These are phyloP conservation scores for Acanthochlamys bracteata DNA, from an alignment of 106 monocot genomes.

Conservation along the genomic window DNA sequence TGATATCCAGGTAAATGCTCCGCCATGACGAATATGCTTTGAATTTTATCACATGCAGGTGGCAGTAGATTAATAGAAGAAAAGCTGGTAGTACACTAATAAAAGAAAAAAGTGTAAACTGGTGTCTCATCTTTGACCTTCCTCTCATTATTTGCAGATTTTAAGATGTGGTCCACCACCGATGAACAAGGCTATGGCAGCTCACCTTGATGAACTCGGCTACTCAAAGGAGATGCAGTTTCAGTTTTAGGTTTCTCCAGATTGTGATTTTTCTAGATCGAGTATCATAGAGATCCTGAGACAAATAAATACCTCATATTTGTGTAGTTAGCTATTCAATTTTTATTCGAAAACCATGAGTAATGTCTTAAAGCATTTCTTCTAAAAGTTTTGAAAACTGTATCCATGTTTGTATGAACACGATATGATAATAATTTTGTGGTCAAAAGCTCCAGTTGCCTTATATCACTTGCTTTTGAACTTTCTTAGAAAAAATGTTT, in stretches of 20 bases:
- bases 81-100: no score
- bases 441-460: no score
- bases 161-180: slow-evolving; percentile 78
- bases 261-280: background rate
- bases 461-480: no score
- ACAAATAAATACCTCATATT: no score
- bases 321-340: no score
- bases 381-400: no score
- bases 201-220: slow-evolving; percentile 72
- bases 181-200: slow-evolving; percentile 97
- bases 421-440: no score
- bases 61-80: no score
- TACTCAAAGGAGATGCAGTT: slow-evolving; percentile 94
- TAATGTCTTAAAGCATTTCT: no score
- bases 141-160: slow-evolving; percentile 29
- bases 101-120: background rate
- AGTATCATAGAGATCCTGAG: background rate
- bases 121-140: slow-evolving; percentile 1
- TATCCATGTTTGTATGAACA: no score
- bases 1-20: slow-evolving; percentile 57
- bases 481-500: no score
- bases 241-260: slow-evolving; percentile 49
- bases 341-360: no score
- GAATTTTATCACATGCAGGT: background rate
- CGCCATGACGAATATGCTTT: background rate